phyloP scores from a whole-genome alignment of 1,284 basidiomycete species.

The Ganoderma multipileum region DNA sequence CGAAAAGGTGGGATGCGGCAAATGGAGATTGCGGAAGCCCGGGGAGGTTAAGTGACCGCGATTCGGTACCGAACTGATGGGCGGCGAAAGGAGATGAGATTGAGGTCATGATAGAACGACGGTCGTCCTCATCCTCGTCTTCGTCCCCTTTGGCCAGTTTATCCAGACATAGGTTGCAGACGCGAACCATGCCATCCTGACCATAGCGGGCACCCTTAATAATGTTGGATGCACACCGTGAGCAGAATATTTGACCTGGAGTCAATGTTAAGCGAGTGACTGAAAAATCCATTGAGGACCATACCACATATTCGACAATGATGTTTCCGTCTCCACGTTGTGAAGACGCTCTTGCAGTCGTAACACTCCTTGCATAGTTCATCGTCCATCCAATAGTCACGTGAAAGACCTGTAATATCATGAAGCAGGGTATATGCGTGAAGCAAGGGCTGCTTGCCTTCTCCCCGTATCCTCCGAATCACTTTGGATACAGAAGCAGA shows the following conservation, averaged over 20 bases:
- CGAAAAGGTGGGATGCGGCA: conserved; percentile 86
- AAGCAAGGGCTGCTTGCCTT: conserved; percentile 54
- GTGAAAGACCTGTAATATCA: conserved; percentile 66
- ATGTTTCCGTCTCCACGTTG: conserved; percentile 92
- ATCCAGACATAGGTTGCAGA: conserved; percentile 94
- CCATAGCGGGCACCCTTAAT: conserved; percentile 96
- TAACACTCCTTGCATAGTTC: conserved; percentile 96
- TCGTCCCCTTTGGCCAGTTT: conserved; percentile 85
- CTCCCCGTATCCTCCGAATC: conserved; percentile 86
- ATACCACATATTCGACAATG: conserved; percentile 93
- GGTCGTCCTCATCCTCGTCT: conserved; percentile 81
- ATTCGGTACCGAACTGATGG: conserved; percentile 65
- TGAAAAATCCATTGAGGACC: conserved; percentile 34
- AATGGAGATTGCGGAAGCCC: conserved; percentile 84
- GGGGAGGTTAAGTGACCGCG: conserved; percentile 51
- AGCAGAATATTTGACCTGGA: conserved; percentile 91
- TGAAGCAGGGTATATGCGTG: conserved; percentile 7
- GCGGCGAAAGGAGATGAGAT: conserved; percentile 62
- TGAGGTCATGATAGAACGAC: conserved; percentile 76
- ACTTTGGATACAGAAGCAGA: conserved; percentile 88
- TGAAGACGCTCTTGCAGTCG: conserved; percentile 92
- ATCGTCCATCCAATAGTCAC: conserved; percentile 98
- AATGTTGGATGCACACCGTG: conserved; percentile 95
- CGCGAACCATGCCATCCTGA: conserved; percentile 89
- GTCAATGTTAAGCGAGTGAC: conserved; percentile 15